These are phyloP conservation scores for Kodamaea restingae DNA, from an alignment of 805 yeast species.

Conservation along the genomic window DNA sequence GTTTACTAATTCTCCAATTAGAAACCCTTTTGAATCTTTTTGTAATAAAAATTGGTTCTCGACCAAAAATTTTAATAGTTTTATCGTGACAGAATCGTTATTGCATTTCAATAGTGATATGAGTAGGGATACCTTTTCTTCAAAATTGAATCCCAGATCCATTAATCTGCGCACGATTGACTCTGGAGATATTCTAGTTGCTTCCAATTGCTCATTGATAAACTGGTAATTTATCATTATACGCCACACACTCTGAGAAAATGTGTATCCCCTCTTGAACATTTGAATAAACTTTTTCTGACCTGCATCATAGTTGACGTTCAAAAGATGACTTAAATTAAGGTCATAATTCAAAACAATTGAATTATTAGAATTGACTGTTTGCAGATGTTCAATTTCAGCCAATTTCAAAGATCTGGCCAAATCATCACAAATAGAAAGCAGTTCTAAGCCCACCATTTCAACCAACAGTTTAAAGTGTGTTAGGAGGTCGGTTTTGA, in stretches of 20 bases:
- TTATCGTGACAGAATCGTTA: conserved; percentile 25
- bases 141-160: conserved; percentile 14
- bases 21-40: conserved; percentile 1
- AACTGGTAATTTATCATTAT: conserved; percentile 28
- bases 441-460: background rate
- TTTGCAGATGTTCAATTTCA: background rate
- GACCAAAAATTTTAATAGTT: conserved; percentile 16
- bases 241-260: conserved; percentile 30
- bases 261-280: conserved; percentile 29
- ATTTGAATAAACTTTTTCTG: conserved; percentile 21
- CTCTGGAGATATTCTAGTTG: conserved; percentile 13
- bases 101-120: conserved; percentile 17
- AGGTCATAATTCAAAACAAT: conserved; percentile 14
- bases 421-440: conserved; percentile 12
- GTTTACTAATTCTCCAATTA: conserved; percentile 11
- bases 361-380: background rate
- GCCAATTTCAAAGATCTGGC: conserved; percentile 7
- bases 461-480: conserved; percentile 13
- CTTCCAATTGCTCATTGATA: conserved; percentile 18
- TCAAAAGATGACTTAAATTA: conserved; percentile 27
- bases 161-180: conserved; percentile 23
- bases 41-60: background rate
- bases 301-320: conserved; percentile 25
- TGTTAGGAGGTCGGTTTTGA: conserved; percentile 7
- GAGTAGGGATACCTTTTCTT: conserved; percentile 11